These are phyloP conservation scores for Penicillium nordicum DNA, from an alignment of 2,329 filamentous ascomycete genomes.

Conservation along the genomic window DNA sequence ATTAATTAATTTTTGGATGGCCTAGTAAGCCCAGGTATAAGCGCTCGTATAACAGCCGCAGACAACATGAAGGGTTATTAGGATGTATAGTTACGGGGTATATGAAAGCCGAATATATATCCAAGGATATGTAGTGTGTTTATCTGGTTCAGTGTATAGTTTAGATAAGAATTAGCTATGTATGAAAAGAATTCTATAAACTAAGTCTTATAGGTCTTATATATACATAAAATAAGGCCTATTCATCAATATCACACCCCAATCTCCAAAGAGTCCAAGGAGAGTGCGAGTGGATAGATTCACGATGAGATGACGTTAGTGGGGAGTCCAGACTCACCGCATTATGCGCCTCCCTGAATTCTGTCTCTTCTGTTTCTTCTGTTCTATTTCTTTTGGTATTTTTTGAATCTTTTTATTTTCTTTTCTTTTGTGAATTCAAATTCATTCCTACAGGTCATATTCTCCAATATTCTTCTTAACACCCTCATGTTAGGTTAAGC, in stretches of 20 bases:
- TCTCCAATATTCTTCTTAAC: not conserved
- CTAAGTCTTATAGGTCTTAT: not conserved
- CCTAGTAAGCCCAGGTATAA: not conserved
- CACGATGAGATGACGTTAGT: slow-evolving; percentile 25
- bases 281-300: not conserved
- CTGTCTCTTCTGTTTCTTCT: not conserved
- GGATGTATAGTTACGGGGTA: not conserved
- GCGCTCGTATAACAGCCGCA: not conserved
- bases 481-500: slow-evolving; percentile 11
- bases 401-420: not conserved
- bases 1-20: too few species aligned
- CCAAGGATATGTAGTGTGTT: not conserved
- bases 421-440: not conserved
- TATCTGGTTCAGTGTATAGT: not conserved
- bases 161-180: not conserved
- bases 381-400: not conserved
- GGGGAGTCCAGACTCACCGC: slow-evolving; percentile 28
- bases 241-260: not conserved
- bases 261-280: not conserved
- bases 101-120: not conserved
- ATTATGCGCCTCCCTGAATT: slow-evolving; percentile 8
- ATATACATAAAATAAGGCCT: not conserved
- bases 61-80: not conserved
- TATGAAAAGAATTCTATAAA: not conserved
- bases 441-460: slow-evolving; percentile 1